A percentile compares a stretch with the other conserved stretches of the same genome.
These are phyloP conservation scores for Scolecobasidium constrictum DNA, from an alignment of 2,329 filamentous ascomycete genomes.

Conservation along the genomic window DNA sequence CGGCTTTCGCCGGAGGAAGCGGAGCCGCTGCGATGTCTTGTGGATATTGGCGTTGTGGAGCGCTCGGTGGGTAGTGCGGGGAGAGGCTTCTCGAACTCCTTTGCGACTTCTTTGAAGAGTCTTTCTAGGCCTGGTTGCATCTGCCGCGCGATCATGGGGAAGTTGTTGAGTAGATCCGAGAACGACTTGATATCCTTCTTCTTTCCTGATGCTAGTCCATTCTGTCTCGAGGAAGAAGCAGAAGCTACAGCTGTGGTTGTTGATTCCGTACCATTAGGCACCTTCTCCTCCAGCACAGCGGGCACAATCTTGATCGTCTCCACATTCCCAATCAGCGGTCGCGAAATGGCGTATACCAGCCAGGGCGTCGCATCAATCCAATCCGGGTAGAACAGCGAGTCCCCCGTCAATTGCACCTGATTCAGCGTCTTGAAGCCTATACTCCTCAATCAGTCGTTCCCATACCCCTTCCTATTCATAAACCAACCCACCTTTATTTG, in stretches of 20 bases:
- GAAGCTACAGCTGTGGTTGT: slow-evolving; percentile 12
- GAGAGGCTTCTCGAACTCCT: slow-evolving; percentile 73
- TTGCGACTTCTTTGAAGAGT: slow-evolving; percentile 79
- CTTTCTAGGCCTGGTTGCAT: slow-evolving; percentile 89
- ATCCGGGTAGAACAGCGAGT: slow-evolving; percentile 81
- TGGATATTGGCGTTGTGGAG: background rate
- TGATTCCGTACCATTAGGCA: background rate
- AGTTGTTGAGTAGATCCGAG: slow-evolving; percentile 77
- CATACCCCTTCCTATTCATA: no score
- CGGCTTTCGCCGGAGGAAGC: slow-evolving; percentile 22
- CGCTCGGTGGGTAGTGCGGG: slow-evolving; percentile 40
- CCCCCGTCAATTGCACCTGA: slow-evolving; percentile 76
- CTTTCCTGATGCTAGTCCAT: background rate
- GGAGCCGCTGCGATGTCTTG: slow-evolving; percentile 3
- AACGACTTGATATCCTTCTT: slow-evolving; percentile 93
- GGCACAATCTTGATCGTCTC: slow-evolving; percentile 64
- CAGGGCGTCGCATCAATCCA: slow-evolving; percentile 84
- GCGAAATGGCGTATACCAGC: slow-evolving; percentile 93
- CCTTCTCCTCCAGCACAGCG: slow-evolving; percentile 43
- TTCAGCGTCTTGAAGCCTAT: slow-evolving; percentile 83
- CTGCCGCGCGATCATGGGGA: slow-evolving; percentile 90
- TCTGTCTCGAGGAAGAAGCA: slow-evolving; percentile 25
- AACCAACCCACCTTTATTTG: slow-evolving; percentile 79
- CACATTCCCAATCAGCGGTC: slow-evolving; percentile 72
- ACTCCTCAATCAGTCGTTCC: no score